These are phyloP conservation scores for Arthrobotrys musiformis DNA, from an alignment of 2,329 filamentous ascomycete genomes.

Conservation along the genomic window DNA sequence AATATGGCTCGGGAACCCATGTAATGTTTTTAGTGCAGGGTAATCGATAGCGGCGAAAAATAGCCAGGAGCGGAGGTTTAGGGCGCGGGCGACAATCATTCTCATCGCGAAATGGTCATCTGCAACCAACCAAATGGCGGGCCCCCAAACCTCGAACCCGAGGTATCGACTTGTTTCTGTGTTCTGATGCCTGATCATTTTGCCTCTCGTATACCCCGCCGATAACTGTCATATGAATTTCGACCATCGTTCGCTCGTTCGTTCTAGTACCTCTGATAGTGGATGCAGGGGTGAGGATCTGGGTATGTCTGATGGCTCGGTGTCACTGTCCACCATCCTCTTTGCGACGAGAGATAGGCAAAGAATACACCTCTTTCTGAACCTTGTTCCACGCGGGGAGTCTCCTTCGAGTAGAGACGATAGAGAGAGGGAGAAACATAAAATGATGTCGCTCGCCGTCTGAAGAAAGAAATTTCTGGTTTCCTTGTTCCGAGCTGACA, in stretches of 20 bases:
- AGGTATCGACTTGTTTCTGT: slow-evolving; percentile 32
- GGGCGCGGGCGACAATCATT: slow-evolving; percentile 36
- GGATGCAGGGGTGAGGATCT: slow-evolving; percentile 30
- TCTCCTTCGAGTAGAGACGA: slow-evolving; percentile 8
- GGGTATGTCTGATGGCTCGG: slow-evolving; percentile 31
- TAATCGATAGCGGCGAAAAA: slow-evolving; percentile 48
- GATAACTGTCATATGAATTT: slow-evolving; percentile 41
- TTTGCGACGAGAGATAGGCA: slow-evolving; percentile 34
- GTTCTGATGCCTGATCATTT: slow-evolving; percentile 53
- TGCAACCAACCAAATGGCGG: slow-evolving; percentile 30
- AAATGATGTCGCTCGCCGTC: slow-evolving; percentile 18
- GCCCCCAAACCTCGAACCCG: slow-evolving; percentile 17
- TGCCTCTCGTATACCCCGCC: slow-evolving; percentile 31
- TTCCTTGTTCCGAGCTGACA: slow-evolving; percentile 32
- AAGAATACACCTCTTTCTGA: slow-evolving; percentile 27
- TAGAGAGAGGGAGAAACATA: slow-evolving; percentile 27
- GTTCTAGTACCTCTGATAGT: slow-evolving; percentile 15
- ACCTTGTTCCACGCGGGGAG: slow-evolving; percentile 36
- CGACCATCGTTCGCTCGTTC: slow-evolving; percentile 21
- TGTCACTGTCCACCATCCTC: slow-evolving; percentile 46
- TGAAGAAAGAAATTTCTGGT: slow-evolving; percentile 17
- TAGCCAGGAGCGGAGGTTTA: slow-evolving; percentile 52
- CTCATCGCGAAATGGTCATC: slow-evolving; percentile 28
- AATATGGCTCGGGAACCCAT: slow-evolving; percentile 36
- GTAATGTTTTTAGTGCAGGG: slow-evolving; percentile 37